These are phyloP conservation scores for Pythium rishiriense DNA, from an alignment of 352 stramenopile species.

Conservation along the genomic window DNA sequence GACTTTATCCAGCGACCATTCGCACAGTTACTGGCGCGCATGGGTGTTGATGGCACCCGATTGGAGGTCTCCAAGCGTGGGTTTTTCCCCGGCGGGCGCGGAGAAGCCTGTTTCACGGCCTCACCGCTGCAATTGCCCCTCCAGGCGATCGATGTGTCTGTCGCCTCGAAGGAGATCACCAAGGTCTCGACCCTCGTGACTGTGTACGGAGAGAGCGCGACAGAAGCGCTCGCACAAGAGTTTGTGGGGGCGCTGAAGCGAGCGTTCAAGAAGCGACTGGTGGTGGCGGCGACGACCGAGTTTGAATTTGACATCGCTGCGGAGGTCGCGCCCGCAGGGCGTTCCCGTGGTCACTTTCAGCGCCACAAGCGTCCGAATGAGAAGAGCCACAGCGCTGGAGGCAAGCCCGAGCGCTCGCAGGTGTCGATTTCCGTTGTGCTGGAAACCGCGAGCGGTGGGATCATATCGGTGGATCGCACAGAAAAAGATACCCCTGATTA, in stretches of 20 bases:
- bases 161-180: constrained; percentile 31
- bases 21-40: constrained; percentile 36
- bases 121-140: constrained; percentile 26
- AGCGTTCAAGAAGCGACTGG: constrained; percentile 27
- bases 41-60: constrained; percentile 35
- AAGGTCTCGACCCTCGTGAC: constrained; percentile 45
- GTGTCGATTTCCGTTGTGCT: constrained; percentile 45
- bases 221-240: constrained; percentile 38
- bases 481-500: constrained; percentile 41
- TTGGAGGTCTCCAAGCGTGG: constrained; percentile 45
- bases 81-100: constrained; percentile 50
- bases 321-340: constrained; percentile 19
- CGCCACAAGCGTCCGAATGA: constrained; percentile 18
- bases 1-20: constrained; percentile 66
- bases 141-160: constrained; percentile 42
- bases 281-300: neutral
- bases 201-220: constrained; percentile 39
- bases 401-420: constrained; percentile 31
- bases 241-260: constrained; percentile 37
- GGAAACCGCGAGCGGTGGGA: constrained; percentile 39
- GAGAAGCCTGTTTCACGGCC: constrained; percentile 39
- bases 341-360: constrained; percentile 12
- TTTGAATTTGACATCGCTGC: constrained; percentile 38
- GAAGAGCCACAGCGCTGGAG: constrained; percentile 1
- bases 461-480: constrained; percentile 49